phyloP scores from a whole-genome alignment of 192 early-diverging fungal genomes.

The Coemansia erecta region DNA sequence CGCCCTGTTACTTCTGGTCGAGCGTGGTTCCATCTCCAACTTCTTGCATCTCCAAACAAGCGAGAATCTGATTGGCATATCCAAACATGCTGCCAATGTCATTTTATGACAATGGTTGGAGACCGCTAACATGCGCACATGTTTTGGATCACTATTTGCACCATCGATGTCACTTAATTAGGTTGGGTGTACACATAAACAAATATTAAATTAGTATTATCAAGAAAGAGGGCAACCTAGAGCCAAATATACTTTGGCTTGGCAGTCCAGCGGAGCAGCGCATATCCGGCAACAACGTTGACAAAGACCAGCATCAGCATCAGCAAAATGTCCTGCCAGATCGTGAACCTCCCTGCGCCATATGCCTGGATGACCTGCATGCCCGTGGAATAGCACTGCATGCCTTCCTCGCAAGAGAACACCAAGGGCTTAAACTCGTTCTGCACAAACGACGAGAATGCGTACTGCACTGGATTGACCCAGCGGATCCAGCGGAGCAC shows the following conservation, averaged over 20 bases:
- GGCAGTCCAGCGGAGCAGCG: constrained; percentile 44
- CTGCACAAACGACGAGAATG: constrained; percentile 32
- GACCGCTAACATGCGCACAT: no score
- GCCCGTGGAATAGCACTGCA: constrained; percentile 40
- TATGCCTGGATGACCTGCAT: constrained; percentile 36
- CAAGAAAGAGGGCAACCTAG: constrained; percentile 3
- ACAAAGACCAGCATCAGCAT: constrained; percentile 42
- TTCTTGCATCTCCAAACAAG: no score
- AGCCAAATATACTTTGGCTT: constrained; percentile 51
- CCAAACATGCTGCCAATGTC: no score
- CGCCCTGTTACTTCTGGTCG: no score
- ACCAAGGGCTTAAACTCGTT: constrained; percentile 46
- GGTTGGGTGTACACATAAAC: no score
- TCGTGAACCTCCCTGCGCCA: constrained; percentile 32
- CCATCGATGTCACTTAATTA: no score
- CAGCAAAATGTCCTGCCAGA: constrained; percentile 43
- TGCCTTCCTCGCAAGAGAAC: constrained; percentile 31
- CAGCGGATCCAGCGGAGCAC: constrained; percentile 55
- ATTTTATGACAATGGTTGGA: no score
- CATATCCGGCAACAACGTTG: constrained; percentile 24
- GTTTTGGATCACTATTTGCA: no score
- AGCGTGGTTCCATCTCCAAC: no score
- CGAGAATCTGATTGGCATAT: no score
- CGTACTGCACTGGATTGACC: constrained; percentile 49
- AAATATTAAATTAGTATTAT: background rate